These are phyloP conservation scores for Eucommia ulmoides DNA, from an alignment of 257 asterid species.

Conservation along the genomic window DNA sequence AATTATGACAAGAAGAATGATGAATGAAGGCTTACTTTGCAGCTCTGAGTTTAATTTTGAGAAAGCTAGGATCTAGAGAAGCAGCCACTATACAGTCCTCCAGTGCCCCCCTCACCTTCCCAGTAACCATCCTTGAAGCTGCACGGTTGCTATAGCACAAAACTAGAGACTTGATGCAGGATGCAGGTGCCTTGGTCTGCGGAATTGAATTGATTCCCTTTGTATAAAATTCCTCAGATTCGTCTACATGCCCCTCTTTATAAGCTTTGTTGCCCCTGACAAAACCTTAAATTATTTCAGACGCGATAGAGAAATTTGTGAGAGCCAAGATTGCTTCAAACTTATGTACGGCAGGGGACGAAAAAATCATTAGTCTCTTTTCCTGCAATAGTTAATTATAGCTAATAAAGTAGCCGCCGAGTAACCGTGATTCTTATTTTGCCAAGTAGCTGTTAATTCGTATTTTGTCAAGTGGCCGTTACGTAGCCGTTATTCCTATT, in stretches of 20 bases:
- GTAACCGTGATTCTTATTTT: too few species aligned
- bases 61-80: constrained; percentile 56
- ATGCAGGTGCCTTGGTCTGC: constrained; percentile 19
- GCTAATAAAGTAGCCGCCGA: too few species aligned
- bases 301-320: constrained; percentile 9
- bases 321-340: too few species aligned
- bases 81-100: constrained; percentile 70
- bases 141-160: constrained; percentile 97
- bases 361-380: too few species aligned
- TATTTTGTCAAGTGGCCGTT: too few species aligned
- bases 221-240: constrained; percentile 77
- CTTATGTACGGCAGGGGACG: too few species aligned
- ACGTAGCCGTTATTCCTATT: too few species aligned
- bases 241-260: constrained; percentile 46
- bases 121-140: constrained; percentile 84
- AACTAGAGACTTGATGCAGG: constrained; percentile 37
- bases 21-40: constrained; percentile 50
- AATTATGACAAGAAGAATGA: too few species aligned
- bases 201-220: constrained; percentile 51
- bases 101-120: constrained; percentile 82
- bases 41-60: constrained; percentile 66
- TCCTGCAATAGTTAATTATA: too few species aligned
- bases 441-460: too few species aligned
- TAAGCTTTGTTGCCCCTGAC: constrained; percentile 91
- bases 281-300: constrained; percentile 8